Base-by-base conservation (phyloP, 768 basidiomycete species). In the Coprinopsis strossmayeri region DNA sequence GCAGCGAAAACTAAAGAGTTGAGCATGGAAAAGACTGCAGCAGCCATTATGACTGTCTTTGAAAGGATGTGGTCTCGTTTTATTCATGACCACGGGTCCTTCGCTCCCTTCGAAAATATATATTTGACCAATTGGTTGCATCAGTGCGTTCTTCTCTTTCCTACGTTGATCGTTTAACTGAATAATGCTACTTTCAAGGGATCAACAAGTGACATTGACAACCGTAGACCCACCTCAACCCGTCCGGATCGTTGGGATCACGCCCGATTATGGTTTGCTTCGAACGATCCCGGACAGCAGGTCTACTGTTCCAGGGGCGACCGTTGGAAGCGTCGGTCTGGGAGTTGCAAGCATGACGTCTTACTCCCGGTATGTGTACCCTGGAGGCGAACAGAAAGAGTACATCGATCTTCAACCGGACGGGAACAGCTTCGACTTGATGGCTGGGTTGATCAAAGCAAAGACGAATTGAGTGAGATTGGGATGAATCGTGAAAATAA, bases 381-480 rank as follows among this genome's bases (percentile, higher is more conserved):
- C 44, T 18, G 47, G 46, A 15, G 34, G 34, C 23, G 55, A 60
- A 34, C 57, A 68, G 48, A 49, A 63, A 51, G 71, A 69, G 21
- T 94, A 77, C 60, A 84, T 97, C 45, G 93, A 99, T 64, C 66
- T 99, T 17, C 96, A 96, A 62, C 96, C 96, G 1, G 93, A 97
- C 59, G 91, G 93, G 43, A 99, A 99, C 62, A 91, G 91, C 58
- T 98, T 98, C 56, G 95, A 98, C 65, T 72, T 97, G 55, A 87
- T 96, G 87, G 77, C 82, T 28, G 91, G 91, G 26, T 62, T 95
- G 63, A 94, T 95, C 56, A 85, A 72, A 53, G 62, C 68, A 1
- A 78, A 78, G 56, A 51, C 50, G 20, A 46, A 42, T 3, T 51
- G 43, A 45, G 25, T 4, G 11, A 24, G 17, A 17, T 42, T n/a